Percentiles rank a stretch among this genome's conserved stretches.
These are phyloP conservation scores for Mallotus japonicus DNA, from an alignment of 441 rosid genomes.

Conservation along the genomic window DNA sequence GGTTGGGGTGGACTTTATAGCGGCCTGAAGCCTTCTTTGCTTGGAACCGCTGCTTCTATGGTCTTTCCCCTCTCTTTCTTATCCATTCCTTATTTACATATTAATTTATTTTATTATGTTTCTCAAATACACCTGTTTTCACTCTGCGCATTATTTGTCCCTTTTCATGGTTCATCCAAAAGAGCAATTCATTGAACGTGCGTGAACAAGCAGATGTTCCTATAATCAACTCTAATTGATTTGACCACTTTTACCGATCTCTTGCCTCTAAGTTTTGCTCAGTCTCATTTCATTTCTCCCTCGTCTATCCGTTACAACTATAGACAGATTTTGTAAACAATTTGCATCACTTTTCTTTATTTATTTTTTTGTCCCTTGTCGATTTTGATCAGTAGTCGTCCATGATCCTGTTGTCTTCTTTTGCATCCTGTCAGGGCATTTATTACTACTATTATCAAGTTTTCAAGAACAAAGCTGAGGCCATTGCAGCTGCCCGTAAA, in stretches of 20 bases:
- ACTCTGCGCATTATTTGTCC: too few species aligned
- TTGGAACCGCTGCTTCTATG: slow-evolving; percentile 73
- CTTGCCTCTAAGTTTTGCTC: too few species aligned
- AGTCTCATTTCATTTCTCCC: neutral
- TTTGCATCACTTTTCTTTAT: neutral
- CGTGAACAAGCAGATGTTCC: too few species aligned
- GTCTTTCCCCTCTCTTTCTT: slow-evolving; percentile 21
- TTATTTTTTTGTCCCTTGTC: neutral
- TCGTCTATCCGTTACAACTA: neutral
- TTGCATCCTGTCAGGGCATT: slow-evolving; percentile 44
- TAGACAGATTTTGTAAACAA: neutral
- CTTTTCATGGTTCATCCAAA: too few species aligned
- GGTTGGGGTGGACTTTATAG: slow-evolving; percentile 74
- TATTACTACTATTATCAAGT: slow-evolving; percentile 68
- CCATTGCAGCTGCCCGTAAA: slow-evolving; percentile 46
- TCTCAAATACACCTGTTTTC: too few species aligned
- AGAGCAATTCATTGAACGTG: too few species aligned
- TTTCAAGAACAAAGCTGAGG: slow-evolving; percentile 65
- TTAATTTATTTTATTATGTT: too few species aligned
- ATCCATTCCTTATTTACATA: too few species aligned
- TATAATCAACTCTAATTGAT: too few species aligned
- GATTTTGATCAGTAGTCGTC: neutral
- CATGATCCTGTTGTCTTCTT: neutral
- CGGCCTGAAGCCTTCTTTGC: slow-evolving; percentile 64
- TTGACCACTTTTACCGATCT: too few species aligned